These are phyloP conservation scores for Capillidium rhysosporum DNA, from an alignment of 371 early-diverging fungal species.

Conservation along the genomic window DNA sequence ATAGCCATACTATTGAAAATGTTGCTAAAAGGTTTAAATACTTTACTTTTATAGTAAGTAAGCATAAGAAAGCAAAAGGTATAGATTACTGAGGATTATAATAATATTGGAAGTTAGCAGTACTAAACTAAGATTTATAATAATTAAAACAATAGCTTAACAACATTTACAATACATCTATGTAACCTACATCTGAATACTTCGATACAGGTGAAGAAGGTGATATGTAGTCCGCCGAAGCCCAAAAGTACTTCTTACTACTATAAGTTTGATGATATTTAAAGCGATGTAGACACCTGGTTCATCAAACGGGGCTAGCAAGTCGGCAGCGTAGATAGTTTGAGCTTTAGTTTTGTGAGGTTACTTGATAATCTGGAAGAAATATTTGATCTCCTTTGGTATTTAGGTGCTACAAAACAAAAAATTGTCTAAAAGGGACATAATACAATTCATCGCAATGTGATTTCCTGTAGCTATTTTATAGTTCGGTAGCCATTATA, in stretches of 20 bases:
- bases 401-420: constrained; percentile 57
- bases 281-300: constrained; percentile 91
- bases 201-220: constrained; percentile 87
- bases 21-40: too few relatives aligned
- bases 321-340: constrained; percentile 79
- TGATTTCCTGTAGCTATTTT: constrained; percentile 48
- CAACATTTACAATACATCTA: constrained; percentile 86
- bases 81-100: too few relatives aligned
- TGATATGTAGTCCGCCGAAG: constrained; percentile 97
- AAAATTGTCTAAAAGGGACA: constrained; percentile 40
- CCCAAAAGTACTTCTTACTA: constrained; percentile 96
- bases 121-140: too few relatives aligned
- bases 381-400: constrained; percentile 73
- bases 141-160: too few relatives aligned
- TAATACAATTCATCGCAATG: constrained; percentile 62
- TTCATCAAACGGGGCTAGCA: constrained; percentile 82
- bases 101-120: too few relatives aligned
- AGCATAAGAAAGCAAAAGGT: too few relatives aligned
- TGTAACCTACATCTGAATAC: constrained; percentile 86
- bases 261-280: constrained; percentile 88
- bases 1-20: too few relatives aligned
- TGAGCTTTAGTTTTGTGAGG: constrained; percentile 68
- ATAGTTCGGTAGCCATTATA: constrained; percentile 60
- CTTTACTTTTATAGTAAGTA: too few relatives aligned
- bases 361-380: constrained; percentile 44